Base-by-base conservation (phyloP, 306 rosid species). In the Prunus padus region DNA sequence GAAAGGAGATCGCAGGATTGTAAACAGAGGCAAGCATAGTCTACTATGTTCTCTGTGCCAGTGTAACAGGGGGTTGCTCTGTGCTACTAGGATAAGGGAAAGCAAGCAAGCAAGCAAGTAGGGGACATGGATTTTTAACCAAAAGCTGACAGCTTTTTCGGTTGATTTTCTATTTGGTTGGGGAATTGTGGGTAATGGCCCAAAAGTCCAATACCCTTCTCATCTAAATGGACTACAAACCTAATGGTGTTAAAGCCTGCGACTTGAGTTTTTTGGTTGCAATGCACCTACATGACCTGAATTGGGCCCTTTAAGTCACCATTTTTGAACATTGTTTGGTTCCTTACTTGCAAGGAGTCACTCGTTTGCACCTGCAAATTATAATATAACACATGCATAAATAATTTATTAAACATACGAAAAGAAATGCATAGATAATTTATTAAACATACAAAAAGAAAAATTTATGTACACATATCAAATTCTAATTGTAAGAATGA, bases 21-120 rank as follows among this genome's bases (percentile, higher is more conserved):
- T 81, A 74, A 66, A 79, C 11, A 14, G 80, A 70, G 30, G 81
- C 74, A 56, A 79, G 54, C 96, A 90, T 87, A 1, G 16, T 31
- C 10, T 60, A 19, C 45, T 75, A 9, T 42, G 51, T 46, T 46
- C 10, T 54, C 16, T 11, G 22, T 19, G 23, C 55, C 28, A 7
- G 2, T 20, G 59, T n/a, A 2, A 45, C 5, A 1, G 18, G 42
- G 9, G 4, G 33, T 13, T 42, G 28, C 40, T 37, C 33, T 64
- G 0, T 15, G 73, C 11, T 18, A 14, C 45, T 1, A 4, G 40
- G 71, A 33, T 26, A 45, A 60, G 69, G 22, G 18, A 18, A 28
- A 10, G 31, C 2, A 4, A 60, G 11, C 2, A 28, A 10, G 31
- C 2, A 4, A 60, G 11, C 2, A 7, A 37, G 8, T 7, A 37